Evolutionary conservation across 2,329 filamentous ascomycete species (phyloP).

Genomic region (Alternaria dauci): DNA sequence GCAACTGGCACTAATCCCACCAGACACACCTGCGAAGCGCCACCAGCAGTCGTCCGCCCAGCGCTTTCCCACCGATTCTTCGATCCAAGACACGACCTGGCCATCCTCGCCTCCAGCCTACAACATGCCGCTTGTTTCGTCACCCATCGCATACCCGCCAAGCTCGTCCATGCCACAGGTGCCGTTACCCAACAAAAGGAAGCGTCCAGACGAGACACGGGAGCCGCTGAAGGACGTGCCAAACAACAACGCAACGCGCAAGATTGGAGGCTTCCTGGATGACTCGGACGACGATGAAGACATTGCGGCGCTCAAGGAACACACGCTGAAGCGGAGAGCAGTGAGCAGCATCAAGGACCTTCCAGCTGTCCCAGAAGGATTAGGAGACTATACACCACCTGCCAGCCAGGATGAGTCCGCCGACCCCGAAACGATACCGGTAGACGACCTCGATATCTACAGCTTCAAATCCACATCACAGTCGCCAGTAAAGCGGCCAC

Average conservation of each 20-base stretch:
- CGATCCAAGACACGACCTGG: constrained; percentile 19
- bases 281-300: constrained; percentile 55
- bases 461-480: constrained; percentile 36
- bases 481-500: constrained; percentile 33
- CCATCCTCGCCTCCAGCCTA: constrained; percentile 59
- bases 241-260: constrained; percentile 47
- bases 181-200: constrained; percentile 51
- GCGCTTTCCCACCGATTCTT: constrained; percentile 21
- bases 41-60: constrained; percentile 18
- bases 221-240: constrained; percentile 47
- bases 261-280: constrained; percentile 49
- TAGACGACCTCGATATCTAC: constrained; percentile 41
- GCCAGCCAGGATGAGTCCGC: constrained; percentile 44
- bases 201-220: constrained; percentile 38
- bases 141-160: constrained; percentile 64
- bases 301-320: constrained; percentile 51
- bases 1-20: constrained; percentile 28
- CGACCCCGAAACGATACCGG: constrained; percentile 40
- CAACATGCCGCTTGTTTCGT: constrained; percentile 70
- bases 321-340: constrained; percentile 46
- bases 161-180: constrained; percentile 56
- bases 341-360: constrained; percentile 41
- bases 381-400: constrained; percentile 44
- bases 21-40: constrained; percentile 47
- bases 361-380: constrained; percentile 30